phyloP scores from a whole-genome alignment of 2,329 filamentous ascomycete genomes.

The Aquanectria penicillioides region DNA sequence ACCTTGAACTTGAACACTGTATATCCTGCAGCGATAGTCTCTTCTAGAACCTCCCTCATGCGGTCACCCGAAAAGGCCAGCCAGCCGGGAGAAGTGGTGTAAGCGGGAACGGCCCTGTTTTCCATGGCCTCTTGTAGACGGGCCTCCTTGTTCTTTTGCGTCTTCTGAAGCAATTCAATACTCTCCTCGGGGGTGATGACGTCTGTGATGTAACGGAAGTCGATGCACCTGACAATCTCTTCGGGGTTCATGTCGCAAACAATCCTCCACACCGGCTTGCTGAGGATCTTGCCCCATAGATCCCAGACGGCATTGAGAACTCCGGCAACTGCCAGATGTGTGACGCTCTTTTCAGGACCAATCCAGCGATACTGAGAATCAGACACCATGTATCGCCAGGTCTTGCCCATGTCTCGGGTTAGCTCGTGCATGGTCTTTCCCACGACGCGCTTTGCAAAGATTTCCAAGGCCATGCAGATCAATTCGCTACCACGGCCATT shows the following conservation, averaged over 20 bases:
- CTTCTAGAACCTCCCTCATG: conserved; percentile 77
- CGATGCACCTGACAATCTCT: conserved; percentile 87
- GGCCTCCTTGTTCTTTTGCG: conserved; percentile 73
- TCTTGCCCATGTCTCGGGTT: conserved; percentile 83
- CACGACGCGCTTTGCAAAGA: conserved; percentile 81
- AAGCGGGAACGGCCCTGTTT: conserved; percentile 83
- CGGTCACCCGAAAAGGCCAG: conserved; percentile 90
- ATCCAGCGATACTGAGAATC: conserved; percentile 95
- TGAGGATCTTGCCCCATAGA: conserved; percentile 86
- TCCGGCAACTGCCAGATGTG: conserved; percentile 87
- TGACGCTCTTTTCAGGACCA: conserved; percentile 92
- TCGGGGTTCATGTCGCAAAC: conserved; percentile 90
- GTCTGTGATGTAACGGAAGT: conserved; percentile 94
- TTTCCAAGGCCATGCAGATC: conserved; percentile 83
- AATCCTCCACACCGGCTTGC: conserved; percentile 90
- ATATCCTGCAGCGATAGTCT: conserved; percentile 82
- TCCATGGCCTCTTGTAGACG: conserved; percentile 78
- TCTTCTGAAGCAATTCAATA: conserved; percentile 72
- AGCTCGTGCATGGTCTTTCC: conserved; percentile 81
- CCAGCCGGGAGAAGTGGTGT: conserved; percentile 92
- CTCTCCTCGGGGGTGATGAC: conserved; percentile 88
- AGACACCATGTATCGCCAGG: conserved; percentile 88
- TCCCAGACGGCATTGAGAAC: conserved; percentile 95
- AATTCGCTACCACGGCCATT: conserved; percentile 93
- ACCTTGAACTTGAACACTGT: conserved; percentile 93